Conservation (phyloP, 306 rosid species). For the Cucumis hystrix region DNA sequence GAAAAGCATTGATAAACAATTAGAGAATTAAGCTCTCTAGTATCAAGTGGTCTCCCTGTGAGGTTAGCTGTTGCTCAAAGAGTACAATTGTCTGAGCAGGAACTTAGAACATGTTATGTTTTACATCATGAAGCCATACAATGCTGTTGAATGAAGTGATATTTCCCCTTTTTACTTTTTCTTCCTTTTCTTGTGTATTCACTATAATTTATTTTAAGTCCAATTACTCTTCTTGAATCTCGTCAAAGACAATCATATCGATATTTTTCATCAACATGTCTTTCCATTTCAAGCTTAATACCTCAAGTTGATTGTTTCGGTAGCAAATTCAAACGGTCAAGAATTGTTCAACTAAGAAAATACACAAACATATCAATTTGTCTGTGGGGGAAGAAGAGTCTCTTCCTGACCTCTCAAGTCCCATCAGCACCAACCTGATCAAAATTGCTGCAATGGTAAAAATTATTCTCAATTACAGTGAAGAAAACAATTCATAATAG, state of each 20-base stretch:
- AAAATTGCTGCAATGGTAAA: neutral
- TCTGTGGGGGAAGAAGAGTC: neutral
- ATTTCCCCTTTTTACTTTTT: neutral
- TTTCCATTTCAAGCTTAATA: neutral
- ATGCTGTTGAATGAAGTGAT: neutral
- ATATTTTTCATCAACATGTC: neutral
- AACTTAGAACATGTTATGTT: neutral
- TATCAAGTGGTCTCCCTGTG: neutral
- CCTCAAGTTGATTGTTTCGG: neutral
- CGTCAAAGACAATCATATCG: too few species aligned
- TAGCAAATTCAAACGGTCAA: neutral
- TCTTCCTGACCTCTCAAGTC: neutral
- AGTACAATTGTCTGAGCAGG: neutral
- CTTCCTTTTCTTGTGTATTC: neutral
- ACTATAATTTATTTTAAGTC: neutral
- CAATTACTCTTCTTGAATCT: neutral
- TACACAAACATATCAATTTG: neutral
- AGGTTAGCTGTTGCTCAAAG: neutral
- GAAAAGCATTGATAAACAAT: neutral
- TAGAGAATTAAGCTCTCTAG: neutral
- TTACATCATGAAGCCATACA: neutral
- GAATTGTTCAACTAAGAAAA: neutral
- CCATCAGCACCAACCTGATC: conserved; percentile 2
- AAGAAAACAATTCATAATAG: neutral
- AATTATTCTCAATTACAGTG: conserved; percentile 1